phyloP scores from a whole-genome alignment of 2,329 filamentous ascomycete genomes.

The Calonectria pauciramosa region DNA sequence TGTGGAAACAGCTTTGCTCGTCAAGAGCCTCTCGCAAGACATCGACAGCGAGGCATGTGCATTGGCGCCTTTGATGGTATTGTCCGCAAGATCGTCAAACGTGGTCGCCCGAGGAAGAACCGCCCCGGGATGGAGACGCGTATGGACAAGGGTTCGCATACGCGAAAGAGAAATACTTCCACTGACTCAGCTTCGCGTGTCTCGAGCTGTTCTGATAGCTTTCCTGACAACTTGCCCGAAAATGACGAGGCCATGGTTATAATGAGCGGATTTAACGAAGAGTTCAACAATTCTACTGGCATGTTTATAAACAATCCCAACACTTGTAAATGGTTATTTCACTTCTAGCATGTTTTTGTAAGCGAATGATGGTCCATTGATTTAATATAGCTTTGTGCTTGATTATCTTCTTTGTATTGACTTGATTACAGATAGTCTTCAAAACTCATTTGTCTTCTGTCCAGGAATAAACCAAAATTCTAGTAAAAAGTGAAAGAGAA shows the following conservation, averaged over 20 bases:
- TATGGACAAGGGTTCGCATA: slow-evolving; percentile 67
- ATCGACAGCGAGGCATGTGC: slow-evolving; percentile 96
- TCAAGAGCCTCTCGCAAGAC: slow-evolving; percentile 93
- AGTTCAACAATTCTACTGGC: slow-evolving; percentile 61
- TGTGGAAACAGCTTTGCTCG: slow-evolving; percentile 96
- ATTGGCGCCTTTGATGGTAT: slow-evolving; percentile 91
- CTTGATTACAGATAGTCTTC: too few species aligned
- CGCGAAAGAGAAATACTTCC: slow-evolving; percentile 68
- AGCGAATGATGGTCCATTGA: too few species aligned
- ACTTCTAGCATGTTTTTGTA: too few species aligned
- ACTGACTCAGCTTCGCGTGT: slow-evolving; percentile 65
- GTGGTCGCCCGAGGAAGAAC: slow-evolving; percentile 75
- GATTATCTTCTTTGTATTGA: too few species aligned
- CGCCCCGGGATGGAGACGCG: slow-evolving; percentile 70
- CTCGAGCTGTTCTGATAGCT: slow-evolving; percentile 70
- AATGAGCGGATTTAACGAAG: slow-evolving; percentile 68
- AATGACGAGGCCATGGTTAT: slow-evolving; percentile 63
- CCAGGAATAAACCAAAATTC: too few species aligned
- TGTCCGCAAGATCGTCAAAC: slow-evolving; percentile 71
- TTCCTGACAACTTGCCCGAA: slow-evolving; percentile 66
- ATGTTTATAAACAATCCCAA: slow-evolving; percentile 67
- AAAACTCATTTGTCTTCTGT: too few species aligned
- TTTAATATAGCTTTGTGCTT: too few species aligned
- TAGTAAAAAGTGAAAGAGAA: too few species aligned
- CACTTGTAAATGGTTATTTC: too few species aligned